A percentile compares a stretch with the other conserved stretches of the same genome.
Evolutionary conservation across 1,139 yeast species (phyloP).

Genomic region (Chernovozyma sophiae-reginae): DNA sequence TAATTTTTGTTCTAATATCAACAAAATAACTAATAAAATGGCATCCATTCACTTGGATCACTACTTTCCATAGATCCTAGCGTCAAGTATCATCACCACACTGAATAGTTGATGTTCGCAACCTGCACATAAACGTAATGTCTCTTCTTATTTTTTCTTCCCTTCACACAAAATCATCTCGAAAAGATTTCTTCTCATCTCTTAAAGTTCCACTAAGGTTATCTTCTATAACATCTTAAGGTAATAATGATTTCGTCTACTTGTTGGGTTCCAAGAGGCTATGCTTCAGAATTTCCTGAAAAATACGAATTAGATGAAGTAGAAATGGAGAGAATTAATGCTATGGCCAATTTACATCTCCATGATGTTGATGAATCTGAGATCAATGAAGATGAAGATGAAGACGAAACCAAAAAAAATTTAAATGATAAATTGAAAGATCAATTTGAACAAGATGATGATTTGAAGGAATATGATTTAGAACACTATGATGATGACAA

Average conservation of each 20-base stretch:
- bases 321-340: conserved; percentile 87
- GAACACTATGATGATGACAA: conserved; percentile 77
- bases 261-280: conserved; percentile 95
- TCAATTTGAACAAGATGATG: conserved; percentile 69
- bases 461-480: conserved; percentile 80
- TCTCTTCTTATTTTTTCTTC: background rate
- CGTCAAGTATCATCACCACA: background rate
- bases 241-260: conserved; percentile 84
- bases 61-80: too few species aligned
- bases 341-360: conserved; percentile 78
- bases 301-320: conserved; percentile 85
- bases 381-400: conserved; percentile 16
- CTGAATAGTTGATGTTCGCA: too few species aligned
- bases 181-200: background rate
- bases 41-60: too few species aligned
- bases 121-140: too few species aligned
- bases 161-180: background rate
- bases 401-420: conserved; percentile 16
- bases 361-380: conserved; percentile 51
- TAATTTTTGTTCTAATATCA: too few species aligned
- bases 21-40: too few species aligned
- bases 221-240: too few species aligned
- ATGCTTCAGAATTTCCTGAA: conserved; percentile 88
- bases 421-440: conserved; percentile 35
- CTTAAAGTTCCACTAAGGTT: too few species aligned